A percentile compares a stretch with the other conserved stretches of the same genome.
These are phyloP conservation scores for Vaccinium macrocarpon DNA, from an alignment of 148 eudicot species.

Conservation along the genomic window DNA sequence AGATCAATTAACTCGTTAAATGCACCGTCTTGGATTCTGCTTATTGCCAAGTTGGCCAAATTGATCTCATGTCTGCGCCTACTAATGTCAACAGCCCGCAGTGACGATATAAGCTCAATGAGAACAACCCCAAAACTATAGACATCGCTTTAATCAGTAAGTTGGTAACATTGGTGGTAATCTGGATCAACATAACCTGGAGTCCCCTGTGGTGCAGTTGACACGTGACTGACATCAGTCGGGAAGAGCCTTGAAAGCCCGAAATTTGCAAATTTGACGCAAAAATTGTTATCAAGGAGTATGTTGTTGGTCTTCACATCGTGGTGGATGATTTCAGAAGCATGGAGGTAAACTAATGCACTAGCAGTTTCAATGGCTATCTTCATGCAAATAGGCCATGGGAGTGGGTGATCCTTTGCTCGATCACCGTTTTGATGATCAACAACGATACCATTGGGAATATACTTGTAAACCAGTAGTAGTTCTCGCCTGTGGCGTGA, in stretches of 20 bases:
- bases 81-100: background rate
- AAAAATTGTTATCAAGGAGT: slow-evolving; percentile 21
- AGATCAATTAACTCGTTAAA: slow-evolving; percentile 32
- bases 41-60: slow-evolving; percentile 27
- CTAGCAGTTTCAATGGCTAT: slow-evolving; percentile 46
- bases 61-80: slow-evolving; percentile 5
- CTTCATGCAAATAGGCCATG: slow-evolving; percentile 40
- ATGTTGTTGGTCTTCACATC: slow-evolving; percentile 12
- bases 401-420: slow-evolving; percentile 23
- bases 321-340: slow-evolving; percentile 10
- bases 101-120: slow-evolving; percentile 27
- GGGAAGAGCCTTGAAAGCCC: slow-evolving; percentile 42
- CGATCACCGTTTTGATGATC: slow-evolving; percentile 26
- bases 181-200: slow-evolving; percentile 43
- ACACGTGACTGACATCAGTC: background rate
- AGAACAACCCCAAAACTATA: slow-evolving; percentile 68
- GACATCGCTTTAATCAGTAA: slow-evolving; percentile 56
- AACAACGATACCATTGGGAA: slow-evolving; percentile 9
- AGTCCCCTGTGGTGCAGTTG: background rate
- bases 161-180: slow-evolving; percentile 41
- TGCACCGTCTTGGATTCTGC: slow-evolving; percentile 30
- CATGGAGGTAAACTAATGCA: slow-evolving; percentile 25
- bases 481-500: slow-evolving; percentile 4
- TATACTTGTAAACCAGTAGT: slow-evolving; percentile 5
- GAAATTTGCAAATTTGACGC: slow-evolving; percentile 42